phyloP scores from a whole-genome alignment of 768 basidiomycete species.

The Floccularia luteovirens region DNA sequence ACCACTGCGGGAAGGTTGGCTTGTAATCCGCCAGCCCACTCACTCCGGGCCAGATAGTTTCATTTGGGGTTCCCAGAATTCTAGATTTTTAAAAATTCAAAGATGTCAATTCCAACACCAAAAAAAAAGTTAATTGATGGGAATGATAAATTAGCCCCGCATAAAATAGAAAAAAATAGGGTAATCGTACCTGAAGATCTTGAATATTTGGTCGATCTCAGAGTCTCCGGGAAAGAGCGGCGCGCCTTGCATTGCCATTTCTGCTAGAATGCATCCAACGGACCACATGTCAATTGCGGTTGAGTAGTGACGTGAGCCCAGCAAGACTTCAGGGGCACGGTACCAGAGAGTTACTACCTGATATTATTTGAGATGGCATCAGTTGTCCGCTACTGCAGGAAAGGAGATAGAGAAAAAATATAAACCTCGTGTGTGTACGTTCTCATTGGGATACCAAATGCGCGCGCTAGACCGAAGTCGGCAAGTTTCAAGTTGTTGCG shows the following conservation, averaged over 20 bases:
- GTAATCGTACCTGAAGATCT: constrained; percentile 82
- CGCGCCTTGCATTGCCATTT: constrained; percentile 91
- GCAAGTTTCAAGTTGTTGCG: constrained; percentile 90
- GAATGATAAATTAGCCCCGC: no score
- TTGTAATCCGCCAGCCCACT: constrained; percentile 90
- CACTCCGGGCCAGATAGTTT: constrained; percentile 89
- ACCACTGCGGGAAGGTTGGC: constrained; percentile 95
- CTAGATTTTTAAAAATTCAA: constrained; percentile 28
- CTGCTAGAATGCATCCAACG: constrained; percentile 98
- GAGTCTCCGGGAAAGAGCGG: constrained; percentile 98
- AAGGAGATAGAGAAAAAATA: constrained; percentile 4
- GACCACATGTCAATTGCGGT: constrained; percentile 99
- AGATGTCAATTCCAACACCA: no score
- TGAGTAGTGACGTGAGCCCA: constrained; percentile 93
- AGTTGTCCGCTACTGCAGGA: not conserved
- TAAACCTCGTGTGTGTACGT: constrained; percentile 98
- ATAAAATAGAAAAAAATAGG: not conserved
- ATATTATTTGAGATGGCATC: not conserved
- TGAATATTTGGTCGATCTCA: constrained; percentile 99
- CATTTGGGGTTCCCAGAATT: constrained; percentile 89
- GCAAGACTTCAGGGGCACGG: constrained; percentile 93
- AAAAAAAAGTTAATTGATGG: no score
- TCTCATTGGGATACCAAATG: constrained; percentile 96
- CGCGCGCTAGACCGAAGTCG: constrained; percentile 93
- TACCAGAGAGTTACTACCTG: constrained; percentile 99